These are phyloP conservation scores for Trametes sanguinea DNA, from an alignment of 768 basidiomycete species.

Conservation along the genomic window DNA sequence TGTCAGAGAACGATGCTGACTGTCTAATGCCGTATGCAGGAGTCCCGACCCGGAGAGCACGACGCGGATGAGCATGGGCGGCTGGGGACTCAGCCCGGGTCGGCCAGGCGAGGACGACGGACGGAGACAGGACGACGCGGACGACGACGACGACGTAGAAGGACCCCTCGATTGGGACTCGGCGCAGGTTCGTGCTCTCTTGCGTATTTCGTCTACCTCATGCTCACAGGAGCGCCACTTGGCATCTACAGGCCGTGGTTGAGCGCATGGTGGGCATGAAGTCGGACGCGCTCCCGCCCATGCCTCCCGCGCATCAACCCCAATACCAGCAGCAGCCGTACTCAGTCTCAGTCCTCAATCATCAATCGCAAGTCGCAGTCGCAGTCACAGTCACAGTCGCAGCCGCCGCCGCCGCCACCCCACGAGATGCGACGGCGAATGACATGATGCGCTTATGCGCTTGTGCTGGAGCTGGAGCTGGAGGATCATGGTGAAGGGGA, in stretches of 20 bases:
- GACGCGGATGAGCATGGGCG: conserved; percentile 52
- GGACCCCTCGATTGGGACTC: conserved; percentile 69
- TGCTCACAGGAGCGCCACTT: not conserved
- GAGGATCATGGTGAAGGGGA: no score
- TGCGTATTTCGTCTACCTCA: not conserved
- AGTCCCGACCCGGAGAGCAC: conserved; percentile 53
- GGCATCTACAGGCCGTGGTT: conserved; percentile 29
- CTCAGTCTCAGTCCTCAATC: not conserved
- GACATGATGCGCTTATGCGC: no score
- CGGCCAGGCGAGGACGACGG: conserved; percentile 47
- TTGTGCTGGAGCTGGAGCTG: no score
- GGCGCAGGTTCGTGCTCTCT: conserved; percentile 50
- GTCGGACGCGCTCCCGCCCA: conserved; percentile 1
- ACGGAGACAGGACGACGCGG: conserved; percentile 49
- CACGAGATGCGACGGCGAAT: no score
- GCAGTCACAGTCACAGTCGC: no score
- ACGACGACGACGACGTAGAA: conserved; percentile 57
- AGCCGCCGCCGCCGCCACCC: no score
- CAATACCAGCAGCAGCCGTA: not conserved
- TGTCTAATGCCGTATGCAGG: conserved; percentile 32
- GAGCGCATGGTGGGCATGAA: conserved; percentile 37
- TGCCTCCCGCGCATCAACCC: not conserved
- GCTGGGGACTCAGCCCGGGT: conserved; percentile 35
- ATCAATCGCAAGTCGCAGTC: no score
- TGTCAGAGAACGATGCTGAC: not conserved